Evolutionary conservation across 1,139 yeast genomes (phyloP), one percentile per base, ranked within the genome.

Genomic region (Hanseniaspora uvarum): DNA sequence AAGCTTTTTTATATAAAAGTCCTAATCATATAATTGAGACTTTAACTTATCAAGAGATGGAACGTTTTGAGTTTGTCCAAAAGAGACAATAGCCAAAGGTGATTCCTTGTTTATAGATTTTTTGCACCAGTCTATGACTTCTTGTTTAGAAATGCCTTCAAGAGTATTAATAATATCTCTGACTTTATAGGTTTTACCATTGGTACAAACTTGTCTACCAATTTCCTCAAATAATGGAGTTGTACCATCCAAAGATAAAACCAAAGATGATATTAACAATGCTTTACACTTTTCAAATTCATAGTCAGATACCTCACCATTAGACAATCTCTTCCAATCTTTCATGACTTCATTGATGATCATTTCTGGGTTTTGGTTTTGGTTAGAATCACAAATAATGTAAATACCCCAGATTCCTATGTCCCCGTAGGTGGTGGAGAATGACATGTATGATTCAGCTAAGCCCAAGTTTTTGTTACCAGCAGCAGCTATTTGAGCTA

Each of bases 371-470:
- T 88, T 72, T 21, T 82, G 78, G 21, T 43, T 28, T 58, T 76
- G 76, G 61, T 77, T 78, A 60, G 79, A 77, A 61, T 92, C 96
- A 24, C 94, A 81, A 16, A 89, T 88, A 59, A 92, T 76, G 68
- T 92, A 92, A 63, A 89, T 84, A 37, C 99, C 99, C 96, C 96
- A 88, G 55, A 92, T 74, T 3, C 99, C 99, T 6, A 96, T 86
- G 70, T 92, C 99, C 10, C 96, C 92, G 70, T 92, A 92, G 2
- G 96, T 86, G 5, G 99, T 94, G 28, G 96, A 86, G 71, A 89
- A 92, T 2, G 96, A 88, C 94, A 88, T 83, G 71, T 84, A 92
- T 5, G 95, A 85, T 70, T 92, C 92, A 53, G 96, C 96, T 57
- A 88, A 73, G 36, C 72, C 70, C 8, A 67, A 64, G 4, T 59